Base-by-base conservation (phyloP, 2,329 filamentous ascomycete species). In the Cordyceps tenuipes region DNA sequence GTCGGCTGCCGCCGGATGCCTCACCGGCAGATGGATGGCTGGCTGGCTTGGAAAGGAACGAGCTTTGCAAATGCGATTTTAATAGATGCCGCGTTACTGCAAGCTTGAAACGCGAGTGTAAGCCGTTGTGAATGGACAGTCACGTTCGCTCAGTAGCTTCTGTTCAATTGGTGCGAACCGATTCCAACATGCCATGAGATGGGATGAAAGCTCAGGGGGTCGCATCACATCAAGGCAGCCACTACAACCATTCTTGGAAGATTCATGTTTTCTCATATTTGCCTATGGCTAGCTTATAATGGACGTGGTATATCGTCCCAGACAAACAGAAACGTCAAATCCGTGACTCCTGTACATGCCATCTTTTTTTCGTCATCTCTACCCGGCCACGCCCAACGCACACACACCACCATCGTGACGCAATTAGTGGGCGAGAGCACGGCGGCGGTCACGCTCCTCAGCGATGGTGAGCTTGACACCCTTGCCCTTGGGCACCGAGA, bases 381-480 rank as follows among this genome's bases (percentile, higher is more conserved):
- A 64, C 62, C 65, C 66, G 62, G 23, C 57, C 47, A 54, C 60
- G 47, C 52, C 52, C 60, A 59, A 47, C 36, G 43, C 56, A 44
- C 48, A 47, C 36, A 47, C 56, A 44, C 49, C 54, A 58, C 39
- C 31, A 46, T 46, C 41, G 21, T 51, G 36, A 46, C 50, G 51
- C 61, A 66, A 69, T 81, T 83, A 82, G 75, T 82, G 75, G 69
- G 77, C 75, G 65, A 80, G 69, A 68, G 92, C 91, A 75, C 94
- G 90, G 77, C 92, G 91, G 80, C 93, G 92, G 82, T 99, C 93
- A 84, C 93, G 87, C 90, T 99, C 93, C 85, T 99, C 93, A 71
- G 93, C 91, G 75, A 99, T 97, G 76, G 89, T 87, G 79, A 97
- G 91, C 91, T 97, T 96, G 84, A 99, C 94, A 90, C 94, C 94